A percentile compares a stretch with the other conserved stretches of the same genome.
Conservation (phyloP, 306 rosid species). For the Trifolium fragiferum region DNA sequence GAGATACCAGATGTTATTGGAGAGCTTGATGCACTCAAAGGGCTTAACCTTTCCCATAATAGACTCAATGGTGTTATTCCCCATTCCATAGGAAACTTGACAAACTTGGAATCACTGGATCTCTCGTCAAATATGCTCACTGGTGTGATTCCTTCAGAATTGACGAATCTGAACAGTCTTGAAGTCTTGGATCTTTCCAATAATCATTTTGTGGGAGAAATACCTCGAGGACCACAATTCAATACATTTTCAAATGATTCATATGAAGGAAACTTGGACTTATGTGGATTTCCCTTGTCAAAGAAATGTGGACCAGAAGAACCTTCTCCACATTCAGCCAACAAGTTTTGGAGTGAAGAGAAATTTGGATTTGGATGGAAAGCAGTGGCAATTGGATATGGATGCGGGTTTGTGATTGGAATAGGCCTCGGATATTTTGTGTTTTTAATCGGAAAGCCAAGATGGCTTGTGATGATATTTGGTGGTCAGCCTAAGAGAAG, state of each 20-base stretch:
- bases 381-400: not conserved
- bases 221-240: conserved; percentile 49
- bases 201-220: conserved; percentile 41
- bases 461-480: conserved; percentile 1
- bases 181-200: conserved; percentile 35
- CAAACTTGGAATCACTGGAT: conserved; percentile 44
- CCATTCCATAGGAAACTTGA: conserved; percentile 2
- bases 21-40: conserved; percentile 25
- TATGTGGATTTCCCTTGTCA: not conserved
- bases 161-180: conserved; percentile 32
- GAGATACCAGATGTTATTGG: conserved; percentile 45
- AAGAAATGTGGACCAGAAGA: not conserved
- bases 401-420: not conserved
- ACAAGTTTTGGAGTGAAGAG: not conserved
- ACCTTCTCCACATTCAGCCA: not conserved
- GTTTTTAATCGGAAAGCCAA: not conserved
- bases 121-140: conserved; percentile 46
- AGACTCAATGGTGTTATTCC: conserved; percentile 36
- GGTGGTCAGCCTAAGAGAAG: not conserved
- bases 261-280: conserved; percentile 38
- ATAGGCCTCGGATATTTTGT: not conserved
- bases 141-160: conserved; percentile 39
- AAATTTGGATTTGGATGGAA: not conserved
- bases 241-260: conserved; percentile 43
- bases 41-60: conserved; percentile 48